Evolutionary conservation across 768 basidiomycete species (phyloP), one percentile per base, ranked within the genome.

Genomic region (Phylloporus scabripes): DNA sequence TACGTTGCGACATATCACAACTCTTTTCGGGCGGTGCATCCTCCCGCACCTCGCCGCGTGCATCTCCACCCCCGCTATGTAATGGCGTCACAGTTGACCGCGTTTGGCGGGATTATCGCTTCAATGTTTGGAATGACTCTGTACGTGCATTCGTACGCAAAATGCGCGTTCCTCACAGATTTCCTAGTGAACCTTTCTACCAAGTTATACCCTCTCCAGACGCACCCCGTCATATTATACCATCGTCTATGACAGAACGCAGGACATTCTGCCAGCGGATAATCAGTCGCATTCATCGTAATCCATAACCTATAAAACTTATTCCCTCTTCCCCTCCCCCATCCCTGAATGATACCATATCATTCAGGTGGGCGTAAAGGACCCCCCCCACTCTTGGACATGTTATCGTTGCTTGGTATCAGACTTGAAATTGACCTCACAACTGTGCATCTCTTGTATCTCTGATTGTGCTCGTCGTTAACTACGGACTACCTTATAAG

Each of bases 41-140:
- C 48, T 34, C 69, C 59, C 65, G 58, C 57, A 57, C 58, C 6
- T 64, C 63, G 33, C 58, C 65, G 20, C 66, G 67, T n/a, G 60
- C 68, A 24, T 65, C 64, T 33, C 61, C 67, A 46, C 46, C 70
- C 53, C 61, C 67, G 21, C 70, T 71, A 24, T 71, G 69, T 47
- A 74, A 72, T 48, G 83, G 83, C 15, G 72, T 85, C 57, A 77
- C 73, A 2, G 80, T 86, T 43, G 82, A 85, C 62, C 79, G 76
- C 50, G 69, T 81, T 47, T 85, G 83, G 81, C 73, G 78, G 54
- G 83, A 86, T 59, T 74, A 81, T 65, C 77, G 79, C 48, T 79
- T 81, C 60, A 80, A 71, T 57, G 72, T 83, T 55, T 83, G 81
- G 81, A 74, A 74, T 51, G 78, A 81, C 46, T 65, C 73, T 53